phyloP scores from a whole-genome alignment of 805 yeast species.

The Saccharomyces jurei region DNA sequence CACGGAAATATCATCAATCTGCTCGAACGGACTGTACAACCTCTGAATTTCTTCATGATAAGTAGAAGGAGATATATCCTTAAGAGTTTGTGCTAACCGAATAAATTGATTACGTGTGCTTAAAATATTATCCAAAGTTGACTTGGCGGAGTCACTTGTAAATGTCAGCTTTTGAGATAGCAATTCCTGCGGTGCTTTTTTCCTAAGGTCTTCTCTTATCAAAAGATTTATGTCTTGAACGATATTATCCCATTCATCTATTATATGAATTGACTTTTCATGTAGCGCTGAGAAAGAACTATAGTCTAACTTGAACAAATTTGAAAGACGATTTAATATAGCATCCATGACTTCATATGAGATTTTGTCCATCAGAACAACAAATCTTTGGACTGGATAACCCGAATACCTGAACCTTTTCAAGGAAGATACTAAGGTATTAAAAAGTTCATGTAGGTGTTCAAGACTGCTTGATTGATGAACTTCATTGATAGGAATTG shows the following conservation, averaged over 20 bases:
- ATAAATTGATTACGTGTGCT: slow-evolving; percentile 42
- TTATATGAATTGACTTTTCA: slow-evolving; percentile 26
- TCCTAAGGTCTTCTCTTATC: slow-evolving; percentile 68
- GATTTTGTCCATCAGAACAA: slow-evolving; percentile 58
- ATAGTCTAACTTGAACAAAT: slow-evolving; percentile 40
- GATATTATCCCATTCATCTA: slow-evolving; percentile 50
- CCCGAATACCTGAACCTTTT: slow-evolving; percentile 50
- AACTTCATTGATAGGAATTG: slow-evolving; percentile 60
- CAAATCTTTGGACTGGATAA: slow-evolving; percentile 59
- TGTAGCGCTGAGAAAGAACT: slow-evolving; percentile 30
- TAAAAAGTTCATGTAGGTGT: slow-evolving; percentile 39
- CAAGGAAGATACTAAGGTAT: slow-evolving; percentile 49
- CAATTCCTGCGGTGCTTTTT: slow-evolving; percentile 56
- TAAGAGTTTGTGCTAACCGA: slow-evolving; percentile 36
- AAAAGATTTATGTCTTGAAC: slow-evolving; percentile 51
- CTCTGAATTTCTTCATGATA: slow-evolving; percentile 28
- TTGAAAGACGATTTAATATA: slow-evolving; percentile 34
- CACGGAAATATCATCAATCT: slow-evolving; percentile 34
- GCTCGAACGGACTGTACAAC: slow-evolving; percentile 37
- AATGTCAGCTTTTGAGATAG: slow-evolving; percentile 54
- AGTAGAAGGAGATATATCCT: neutral
- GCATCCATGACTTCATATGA: slow-evolving; percentile 47
- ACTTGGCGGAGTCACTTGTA: slow-evolving; percentile 33
- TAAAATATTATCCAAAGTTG: slow-evolving; percentile 37
- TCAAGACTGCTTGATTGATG: slow-evolving; percentile 38